These are phyloP conservation scores for Helicostylum pulchrum DNA, from an alignment of 192 early-diverging fungal species.

Conservation along the genomic window DNA sequence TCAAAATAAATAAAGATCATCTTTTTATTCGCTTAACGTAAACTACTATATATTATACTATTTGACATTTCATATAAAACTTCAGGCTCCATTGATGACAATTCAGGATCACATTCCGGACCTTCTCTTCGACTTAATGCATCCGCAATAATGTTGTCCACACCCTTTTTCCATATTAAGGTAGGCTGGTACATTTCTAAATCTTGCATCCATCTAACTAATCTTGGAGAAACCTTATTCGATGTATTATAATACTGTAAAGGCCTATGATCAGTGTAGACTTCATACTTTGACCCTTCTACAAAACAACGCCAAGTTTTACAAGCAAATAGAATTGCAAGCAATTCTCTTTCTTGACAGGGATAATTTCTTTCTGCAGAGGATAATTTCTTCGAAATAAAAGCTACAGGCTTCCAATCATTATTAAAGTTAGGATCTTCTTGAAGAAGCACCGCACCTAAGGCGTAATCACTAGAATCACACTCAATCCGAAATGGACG, in stretches of 20 bases:
- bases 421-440: background rate
- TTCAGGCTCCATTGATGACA: too few relatives aligned
- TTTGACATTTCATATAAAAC: too few relatives aligned
- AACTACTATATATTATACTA: too few relatives aligned
- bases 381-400: conserved; percentile 32
- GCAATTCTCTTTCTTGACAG: conserved; percentile 8
- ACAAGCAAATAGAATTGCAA: conserved; percentile 6
- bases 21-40: too few relatives aligned
- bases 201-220: conserved; percentile 17
- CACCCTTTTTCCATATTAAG: conserved; percentile 1
- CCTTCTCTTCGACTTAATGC: background rate
- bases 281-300: background rate
- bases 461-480: background rate
- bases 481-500: background rate
- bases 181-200: conserved; percentile 7
- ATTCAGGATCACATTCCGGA: conserved; percentile 8
- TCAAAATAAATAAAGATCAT: too few relatives aligned
- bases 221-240: background rate
- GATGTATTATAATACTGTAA: conserved; percentile 1
- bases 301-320: conserved; percentile 17
- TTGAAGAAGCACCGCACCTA: background rate
- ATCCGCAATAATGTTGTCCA: conserved; percentile 5
- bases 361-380: conserved; percentile 31
- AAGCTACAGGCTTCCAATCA: conserved; percentile 28
- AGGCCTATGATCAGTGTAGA: conserved; percentile 10